Conservation (phyloP, 768 basidiomycete species). For the Podaxis rugospora region DNA sequence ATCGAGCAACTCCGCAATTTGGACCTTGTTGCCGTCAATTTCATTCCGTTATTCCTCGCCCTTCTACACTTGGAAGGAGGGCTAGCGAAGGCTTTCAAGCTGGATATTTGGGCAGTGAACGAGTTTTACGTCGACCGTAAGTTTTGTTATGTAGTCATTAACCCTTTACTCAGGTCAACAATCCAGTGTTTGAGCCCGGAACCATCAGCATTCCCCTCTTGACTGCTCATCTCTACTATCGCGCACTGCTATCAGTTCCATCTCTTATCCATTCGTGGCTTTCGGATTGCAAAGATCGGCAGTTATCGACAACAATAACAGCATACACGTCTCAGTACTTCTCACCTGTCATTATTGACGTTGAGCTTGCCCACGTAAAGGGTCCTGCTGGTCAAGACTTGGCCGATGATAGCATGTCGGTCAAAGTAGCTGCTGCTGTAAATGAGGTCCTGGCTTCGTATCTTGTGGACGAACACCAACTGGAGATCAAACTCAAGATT, state of each 20-base stretch:
- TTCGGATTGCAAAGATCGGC: constrained; percentile 83
- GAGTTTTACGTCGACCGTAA: constrained; percentile 74
- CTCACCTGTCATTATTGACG: constrained; percentile 81
- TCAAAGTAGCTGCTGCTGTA: constrained; percentile 57
- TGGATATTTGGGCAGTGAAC: constrained; percentile 84
- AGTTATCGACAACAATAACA: constrained; percentile 71
- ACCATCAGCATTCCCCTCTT: constrained; percentile 55
- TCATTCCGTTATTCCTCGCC: constrained; percentile 71
- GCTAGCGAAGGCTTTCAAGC: constrained; percentile 63
- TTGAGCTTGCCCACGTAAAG: constrained; percentile 76
- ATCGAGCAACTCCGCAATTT: constrained; percentile 78
- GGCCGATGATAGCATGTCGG: constrained; percentile 69
- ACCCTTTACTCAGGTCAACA: neutral
- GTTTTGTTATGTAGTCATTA: constrained; percentile 19
- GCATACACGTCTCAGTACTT: constrained; percentile 80
- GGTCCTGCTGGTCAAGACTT: constrained; percentile 53
- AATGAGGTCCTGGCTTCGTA: constrained; percentile 86
- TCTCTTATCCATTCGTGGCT: constrained; percentile 86
- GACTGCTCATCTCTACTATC: constrained; percentile 86
- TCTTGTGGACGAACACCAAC: constrained; percentile 86
- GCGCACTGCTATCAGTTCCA: constrained; percentile 77
- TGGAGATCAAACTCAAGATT: constrained; percentile 84
- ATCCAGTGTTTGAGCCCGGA: constrained; percentile 54
- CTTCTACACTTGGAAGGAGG: constrained; percentile 66
- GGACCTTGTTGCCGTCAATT: constrained; percentile 54